Evolutionary conservation across 2,329 filamentous ascomycete genomes (phyloP).

Genomic region (Beauveria medogensis): DNA sequence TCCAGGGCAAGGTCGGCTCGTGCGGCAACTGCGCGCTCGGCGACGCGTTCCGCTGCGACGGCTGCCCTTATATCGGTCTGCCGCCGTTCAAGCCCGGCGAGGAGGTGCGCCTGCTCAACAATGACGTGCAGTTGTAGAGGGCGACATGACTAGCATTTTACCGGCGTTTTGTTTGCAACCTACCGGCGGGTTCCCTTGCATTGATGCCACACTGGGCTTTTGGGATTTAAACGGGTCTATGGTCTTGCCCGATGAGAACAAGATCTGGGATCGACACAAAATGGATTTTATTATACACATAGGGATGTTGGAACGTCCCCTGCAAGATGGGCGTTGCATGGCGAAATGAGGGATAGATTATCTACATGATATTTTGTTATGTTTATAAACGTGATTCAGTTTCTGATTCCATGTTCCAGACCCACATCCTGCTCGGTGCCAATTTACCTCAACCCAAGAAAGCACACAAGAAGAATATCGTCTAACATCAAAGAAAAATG

Average conservation of each 20-base stretch:
- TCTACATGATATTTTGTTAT: not conserved
- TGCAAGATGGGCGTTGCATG: conserved; percentile 1
- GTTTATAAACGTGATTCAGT: not conserved
- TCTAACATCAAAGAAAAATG: not conserved
- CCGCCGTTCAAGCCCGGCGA: conserved; percentile 96
- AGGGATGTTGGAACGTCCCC: not conserved
- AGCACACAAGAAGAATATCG: not conserved
- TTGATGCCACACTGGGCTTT: not conserved
- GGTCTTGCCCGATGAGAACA: conserved; percentile 2
- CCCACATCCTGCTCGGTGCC: not conserved
- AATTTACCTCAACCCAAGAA: not conserved
- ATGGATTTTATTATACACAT: conserved; percentile 1
- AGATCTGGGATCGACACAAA: conserved; percentile 9
- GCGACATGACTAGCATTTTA: not conserved
- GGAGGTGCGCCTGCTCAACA: conserved; percentile 81
- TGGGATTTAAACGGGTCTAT: not conserved
- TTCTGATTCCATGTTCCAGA: not conserved
- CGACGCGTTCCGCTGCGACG: conserved; percentile 74
- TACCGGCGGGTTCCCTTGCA: not conserved
- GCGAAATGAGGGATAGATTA: conserved; percentile 6
- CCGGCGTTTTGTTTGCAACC: conserved; percentile 2
- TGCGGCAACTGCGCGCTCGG: conserved; percentile 92
- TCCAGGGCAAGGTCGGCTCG: conserved; percentile 91
- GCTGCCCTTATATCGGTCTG: conserved; percentile 76
- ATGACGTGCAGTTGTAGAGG: conserved; percentile 67